Base-by-base conservation (phyloP, 225 moss, liverwort and hornwort genomes). In the Polytrichum commune region DNA sequence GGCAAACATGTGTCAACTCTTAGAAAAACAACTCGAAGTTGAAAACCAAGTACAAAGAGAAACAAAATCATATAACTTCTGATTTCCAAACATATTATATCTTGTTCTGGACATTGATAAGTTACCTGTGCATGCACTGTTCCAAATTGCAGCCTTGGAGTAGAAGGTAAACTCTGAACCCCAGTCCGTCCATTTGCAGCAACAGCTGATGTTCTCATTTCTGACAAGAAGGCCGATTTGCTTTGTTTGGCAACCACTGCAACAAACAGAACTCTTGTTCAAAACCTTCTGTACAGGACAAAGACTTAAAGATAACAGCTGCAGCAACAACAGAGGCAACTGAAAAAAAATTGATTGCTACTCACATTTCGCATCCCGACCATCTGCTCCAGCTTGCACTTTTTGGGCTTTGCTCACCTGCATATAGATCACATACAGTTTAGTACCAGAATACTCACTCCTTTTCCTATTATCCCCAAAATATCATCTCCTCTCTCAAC, bases 321-420 rank as follows among this genome's bases (percentile, higher is more conserved):
- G 13, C 3, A 3, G 16, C 46, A 46, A 46, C 46, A 46, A 46
- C 46, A 46, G 3, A 46, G 46, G 3, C 13, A 46, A 13, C 46
- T 1, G 0, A 3, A 46, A 46, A 38, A 46, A 13, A 13, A 46
- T 13, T 46, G 13, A 46, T 16, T 13, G 60, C 9, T 53, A 74
- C 64, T 73, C 33, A 88, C 95, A 79, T 74, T 82, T 90, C 8
- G 83, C 78, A 75, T 91, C 88, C 69, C 84, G 83, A 54, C 77
- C 76, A 16, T 90, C 91, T 75, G 89, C 85, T 63, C 76, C 80
- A 54, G 87, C 78, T 76, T 96, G 93, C 19, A 96, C 93, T 75
- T 92, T 93, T 74, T 96, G 96, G 26, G 96, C 92, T 84, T 93
- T 96, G 78, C 87, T 93, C 57, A 96, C 96, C 96, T 95, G 75